Evolutionary conservation across 495 filamentous ascomycete genomes (phyloP).

Genomic region (Trichocladium uniseriatum): DNA sequence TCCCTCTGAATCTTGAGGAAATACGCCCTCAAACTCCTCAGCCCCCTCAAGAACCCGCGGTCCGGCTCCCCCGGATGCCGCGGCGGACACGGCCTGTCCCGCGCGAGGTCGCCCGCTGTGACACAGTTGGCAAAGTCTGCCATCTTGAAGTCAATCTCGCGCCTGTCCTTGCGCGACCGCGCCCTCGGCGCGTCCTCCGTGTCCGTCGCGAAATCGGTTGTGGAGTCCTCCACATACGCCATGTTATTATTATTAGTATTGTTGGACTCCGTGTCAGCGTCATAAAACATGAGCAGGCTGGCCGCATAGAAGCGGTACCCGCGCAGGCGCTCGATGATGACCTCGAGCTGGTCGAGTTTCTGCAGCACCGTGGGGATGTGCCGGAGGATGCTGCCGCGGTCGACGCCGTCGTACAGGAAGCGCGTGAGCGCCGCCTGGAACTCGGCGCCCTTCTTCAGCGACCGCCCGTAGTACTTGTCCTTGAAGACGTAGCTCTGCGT

Average conservation of each 20-base stretch:
- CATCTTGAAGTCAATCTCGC: conserved; percentile 83
- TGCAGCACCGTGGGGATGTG: conserved; percentile 83
- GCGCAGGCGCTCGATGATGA: conserved; percentile 65
- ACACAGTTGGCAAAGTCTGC: conserved; percentile 98
- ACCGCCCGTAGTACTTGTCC: conserved; percentile 94
- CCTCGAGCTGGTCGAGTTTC: conserved; percentile 71
- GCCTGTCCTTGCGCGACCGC: conserved; percentile 26
- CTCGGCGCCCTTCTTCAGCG: conserved; percentile 77
- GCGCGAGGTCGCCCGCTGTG: conserved; percentile 61
- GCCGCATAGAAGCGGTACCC: conserved; percentile 95
- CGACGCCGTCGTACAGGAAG: conserved; percentile 87
- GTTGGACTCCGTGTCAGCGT: conserved; percentile 46
- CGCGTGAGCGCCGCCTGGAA: conserved; percentile 83
- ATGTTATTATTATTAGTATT: conserved; percentile 14
- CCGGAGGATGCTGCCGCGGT: conserved; percentile 61
- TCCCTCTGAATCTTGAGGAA: conserved; percentile 84
- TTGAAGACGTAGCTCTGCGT: conserved; percentile 77
- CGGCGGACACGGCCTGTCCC: conserved; percentile 68
- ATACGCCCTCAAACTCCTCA: conserved; percentile 71
- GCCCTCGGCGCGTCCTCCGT: conserved; percentile 29
- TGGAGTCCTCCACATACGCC: conserved; percentile 40
- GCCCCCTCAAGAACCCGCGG: conserved; percentile 77
- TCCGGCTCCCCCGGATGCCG: conserved; percentile 72
- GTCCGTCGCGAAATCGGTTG: conserved; percentile 42
- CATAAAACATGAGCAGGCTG: conserved; percentile 88